These are phyloP conservation scores for Phallus indusiatus DNA, from an alignment of 768 basidiomycete genomes.

Conservation along the genomic window DNA sequence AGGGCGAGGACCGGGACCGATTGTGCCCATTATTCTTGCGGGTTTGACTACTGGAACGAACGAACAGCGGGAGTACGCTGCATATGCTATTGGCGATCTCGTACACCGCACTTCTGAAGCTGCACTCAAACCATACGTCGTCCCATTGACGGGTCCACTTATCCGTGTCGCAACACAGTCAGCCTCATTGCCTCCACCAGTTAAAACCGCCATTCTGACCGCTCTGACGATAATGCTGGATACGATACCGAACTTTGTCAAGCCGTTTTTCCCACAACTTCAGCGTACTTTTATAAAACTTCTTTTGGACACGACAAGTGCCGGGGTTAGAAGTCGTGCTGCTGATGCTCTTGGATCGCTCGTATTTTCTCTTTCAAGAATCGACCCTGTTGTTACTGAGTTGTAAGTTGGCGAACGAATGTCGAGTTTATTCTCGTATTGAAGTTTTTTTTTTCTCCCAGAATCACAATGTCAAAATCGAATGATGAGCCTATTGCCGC, in stretches of 20 bases:
- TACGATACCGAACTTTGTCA: conserved; percentile 80
- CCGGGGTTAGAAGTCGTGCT: conserved; percentile 71
- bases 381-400: conserved; percentile 92
- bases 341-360: conserved; percentile 79
- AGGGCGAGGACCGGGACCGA: conserved; percentile 67
- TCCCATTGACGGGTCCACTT: conserved; percentile 90
- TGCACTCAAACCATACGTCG: conserved; percentile 91
- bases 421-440: conserved; percentile 15
- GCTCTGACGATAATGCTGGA: conserved; percentile 81
- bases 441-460: background rate
- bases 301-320: conserved; percentile 67
- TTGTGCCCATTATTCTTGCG: conserved; percentile 81
- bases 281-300: conserved; percentile 97
- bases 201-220: conserved; percentile 84
- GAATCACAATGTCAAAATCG: conserved; percentile 41
- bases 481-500: conserved; percentile 65
- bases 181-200: conserved; percentile 81
- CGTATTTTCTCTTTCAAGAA: conserved; percentile 84
- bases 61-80: conserved; percentile 91
- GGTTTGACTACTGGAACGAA: conserved; percentile 92
- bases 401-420: conserved; percentile 28
- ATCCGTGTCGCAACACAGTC: conserved; percentile 91
- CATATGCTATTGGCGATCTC: conserved; percentile 93
- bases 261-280: conserved; percentile 97
- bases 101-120: conserved; percentile 77